Percentiles rank a stretch among this genome's conserved stretches.
Evolutionary conservation across 176 grass and related monocot species (phyloP).

Genomic region (Aegilops sharonensis): DNA sequence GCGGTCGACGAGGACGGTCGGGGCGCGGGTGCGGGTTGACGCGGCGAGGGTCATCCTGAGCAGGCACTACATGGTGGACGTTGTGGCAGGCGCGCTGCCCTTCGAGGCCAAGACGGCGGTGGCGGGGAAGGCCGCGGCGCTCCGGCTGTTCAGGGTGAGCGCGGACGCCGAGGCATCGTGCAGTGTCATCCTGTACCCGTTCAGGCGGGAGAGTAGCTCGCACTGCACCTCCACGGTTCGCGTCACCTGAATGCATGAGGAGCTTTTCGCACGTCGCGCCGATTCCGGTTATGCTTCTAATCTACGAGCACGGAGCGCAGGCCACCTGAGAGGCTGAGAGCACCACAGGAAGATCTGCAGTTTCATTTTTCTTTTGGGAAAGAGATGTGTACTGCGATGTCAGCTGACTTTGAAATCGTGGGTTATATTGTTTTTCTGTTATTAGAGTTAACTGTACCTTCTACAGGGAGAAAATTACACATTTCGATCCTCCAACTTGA

Average conservation of each 20-base stretch:
- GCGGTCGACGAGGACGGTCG: conserved; percentile 31
- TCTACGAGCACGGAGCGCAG: too few species aligned
- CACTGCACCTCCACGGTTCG: conserved; percentile 12
- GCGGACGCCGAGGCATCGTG: not conserved
- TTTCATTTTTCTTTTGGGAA: not conserved
- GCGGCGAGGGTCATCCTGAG: conserved; percentile 16
- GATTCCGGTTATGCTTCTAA: not conserved
- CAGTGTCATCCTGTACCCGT: conserved; percentile 17
- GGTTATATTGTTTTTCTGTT: too few species aligned
- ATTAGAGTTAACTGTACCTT: too few species aligned
- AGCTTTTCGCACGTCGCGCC: not conserved
- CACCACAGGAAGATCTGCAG: not conserved
- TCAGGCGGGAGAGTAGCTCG: conserved; percentile 23
- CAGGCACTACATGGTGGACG: conserved; percentile 18
- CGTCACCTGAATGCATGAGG: conserved; percentile 2
- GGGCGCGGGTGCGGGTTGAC: conserved; percentile 26
- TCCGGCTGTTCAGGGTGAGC: conserved; percentile 24
- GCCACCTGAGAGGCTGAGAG: too few species aligned
- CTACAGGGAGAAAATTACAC: too few species aligned
- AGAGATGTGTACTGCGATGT: not conserved
- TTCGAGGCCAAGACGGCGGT: conserved; percentile 1
- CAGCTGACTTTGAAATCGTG: not conserved
- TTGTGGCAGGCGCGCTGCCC: conserved; percentile 2
- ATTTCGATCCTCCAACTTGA: too few species aligned
- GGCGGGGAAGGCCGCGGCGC: conserved; percentile 7